Evolutionary conservation across 2,329 filamentous ascomycete species (phyloP), one percentile per base, ranked within the genome.

Genomic region (Chalaropsis thielavioides): DNA sequence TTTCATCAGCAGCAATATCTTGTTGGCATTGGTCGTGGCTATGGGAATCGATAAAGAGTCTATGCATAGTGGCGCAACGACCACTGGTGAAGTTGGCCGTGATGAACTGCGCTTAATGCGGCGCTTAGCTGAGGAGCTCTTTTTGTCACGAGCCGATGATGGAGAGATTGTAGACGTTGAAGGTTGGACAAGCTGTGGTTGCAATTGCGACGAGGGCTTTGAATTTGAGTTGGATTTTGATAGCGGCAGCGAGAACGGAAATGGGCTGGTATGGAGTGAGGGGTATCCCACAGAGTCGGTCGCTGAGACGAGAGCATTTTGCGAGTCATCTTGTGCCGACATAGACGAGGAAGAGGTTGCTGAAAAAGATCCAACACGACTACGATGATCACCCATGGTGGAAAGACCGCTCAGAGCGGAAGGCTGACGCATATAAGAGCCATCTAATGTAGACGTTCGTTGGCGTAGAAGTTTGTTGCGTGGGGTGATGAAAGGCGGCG

Each of bases 1-100:
- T 73, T 86, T 89, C 88, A 94, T 92, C 67, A 94, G 75, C 70
- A 84, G 79, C 64, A 91, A 76, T 31, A 92, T 81, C 71, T 84
- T 88, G 69, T 86, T 86, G 46, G 87, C 84, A 73, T 91, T 86
- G 22, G 82, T 80, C 3, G 84, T 85, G 43, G 81, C 80, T 61
- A 87, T 77, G 2, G 84, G 83, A 27, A 81, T 73, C 1, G 81
- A 79, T 1, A 86, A 73, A 4, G 83, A 84, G 72, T 86, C 83
- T 66, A 85, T 78, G 3, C 80, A 83, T 1, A 82, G 83, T 8
- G 78, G 78, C 3, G 78, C 76, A 10, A 49, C 79, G 56, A 79
- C 74, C 62, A 81, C 73, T 2, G 83, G 83, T 1, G 83, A 85
- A 1, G 79, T 80, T 10, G 83, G 82, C n/a, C 82, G 79, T 4